Conservation (phyloP, 139 green algal species). For the Volvox africanus region DNA sequence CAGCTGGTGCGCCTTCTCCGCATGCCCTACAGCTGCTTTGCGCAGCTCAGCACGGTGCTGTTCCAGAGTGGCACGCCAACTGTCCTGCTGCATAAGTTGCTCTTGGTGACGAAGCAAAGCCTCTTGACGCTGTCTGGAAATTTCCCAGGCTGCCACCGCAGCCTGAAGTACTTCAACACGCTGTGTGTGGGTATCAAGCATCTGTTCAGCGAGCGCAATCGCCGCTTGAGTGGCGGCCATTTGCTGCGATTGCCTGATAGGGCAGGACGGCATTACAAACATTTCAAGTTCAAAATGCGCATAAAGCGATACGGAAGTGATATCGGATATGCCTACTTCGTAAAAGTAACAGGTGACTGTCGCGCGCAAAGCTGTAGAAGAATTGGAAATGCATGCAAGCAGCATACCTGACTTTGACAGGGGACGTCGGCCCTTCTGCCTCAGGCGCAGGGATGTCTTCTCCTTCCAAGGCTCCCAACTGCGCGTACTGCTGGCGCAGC, state of each 20-base stretch:
- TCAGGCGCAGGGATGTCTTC: background rate
- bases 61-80: background rate
- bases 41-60: background rate
- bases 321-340: too few species aligned
- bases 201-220: slow-evolving; percentile 9
- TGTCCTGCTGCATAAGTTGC: slow-evolving; percentile 30
- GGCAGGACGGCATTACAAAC: background rate
- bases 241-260: background rate
- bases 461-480: background rate
- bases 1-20: slow-evolving; percentile 3
- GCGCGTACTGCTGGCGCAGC: background rate
- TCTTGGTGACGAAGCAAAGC: slow-evolving; percentile 19
- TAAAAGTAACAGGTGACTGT: too few species aligned
- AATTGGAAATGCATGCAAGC: background rate
- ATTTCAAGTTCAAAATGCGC: too few species aligned
- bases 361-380: too few species aligned
- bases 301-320: too few species aligned
- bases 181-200: slow-evolving; percentile 18
- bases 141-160: slow-evolving; percentile 17
- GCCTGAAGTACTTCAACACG: slow-evolving; percentile 15
- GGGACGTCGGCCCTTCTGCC: background rate
- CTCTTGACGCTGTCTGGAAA: background rate
- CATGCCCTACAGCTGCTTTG: background rate
- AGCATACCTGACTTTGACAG: background rate
- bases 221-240: background rate